Evolutionary conservation across 345 rosid species (phyloP), one percentile per base, ranked within the genome.

Genomic region (Microcos paniculata): DNA sequence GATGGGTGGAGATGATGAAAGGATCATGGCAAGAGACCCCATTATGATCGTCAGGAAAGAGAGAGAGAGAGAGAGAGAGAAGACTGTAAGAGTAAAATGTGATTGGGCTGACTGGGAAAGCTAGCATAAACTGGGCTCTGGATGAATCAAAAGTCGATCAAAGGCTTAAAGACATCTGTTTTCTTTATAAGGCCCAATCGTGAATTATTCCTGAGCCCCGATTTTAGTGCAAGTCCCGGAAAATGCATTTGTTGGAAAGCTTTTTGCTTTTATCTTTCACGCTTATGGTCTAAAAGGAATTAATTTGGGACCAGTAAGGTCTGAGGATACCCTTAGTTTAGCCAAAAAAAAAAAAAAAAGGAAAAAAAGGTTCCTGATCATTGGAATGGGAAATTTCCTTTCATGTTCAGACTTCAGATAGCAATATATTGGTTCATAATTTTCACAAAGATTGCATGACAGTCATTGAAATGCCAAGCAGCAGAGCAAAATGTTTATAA

Each of bases 1-100:
- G 59, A 76, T 75, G 28, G 82, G 80, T 35, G 81, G 84, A 62
- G 85, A 78, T 42, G 82, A 79, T 66, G 87, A 83, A 43, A 80
- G 68, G 70, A 84, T 52, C 62, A 75, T 31, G 62, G 85, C 80
- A 55, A 83, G 28, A 57, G 12, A 23, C 62, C n/a, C 21, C 51
- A 19, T 58, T 14, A 15, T 59, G 73, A 45, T 45, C 78, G 56
- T 30, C 49, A 46, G 28, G 72, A 7, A 57, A 24, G 46, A n/a
- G n/a, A n/a, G n/a, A n/a, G n/a, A 8, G 6, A 10, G 13, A 73
- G 35, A 2, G 72, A 55, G 6, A 28, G 53, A 71, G 70, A 78
- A 2, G 86, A 83, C 64, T 45, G 67, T 66, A 45, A 18, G 0
- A 66, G 1, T 4, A 3, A 51, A 51, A 45, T 12, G 16, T n/a